A percentile compares a stretch with the other conserved stretches of the same genome.
Conservation (phyloP, 306 rosid genomes). For the Dalbergia oliveri region DNA sequence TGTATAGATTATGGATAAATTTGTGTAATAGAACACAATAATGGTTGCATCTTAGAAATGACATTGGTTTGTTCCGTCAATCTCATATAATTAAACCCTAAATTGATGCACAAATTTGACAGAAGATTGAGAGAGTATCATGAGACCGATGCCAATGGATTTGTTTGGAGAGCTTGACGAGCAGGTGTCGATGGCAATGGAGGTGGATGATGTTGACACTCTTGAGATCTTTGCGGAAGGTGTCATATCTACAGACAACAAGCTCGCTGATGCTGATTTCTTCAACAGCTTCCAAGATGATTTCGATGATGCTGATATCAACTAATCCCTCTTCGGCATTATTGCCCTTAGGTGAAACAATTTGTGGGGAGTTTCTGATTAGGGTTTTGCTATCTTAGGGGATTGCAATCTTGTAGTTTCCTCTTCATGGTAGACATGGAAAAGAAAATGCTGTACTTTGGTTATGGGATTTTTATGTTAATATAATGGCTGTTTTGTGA, state of each 20-base stretch:
- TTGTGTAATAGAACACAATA: too few species aligned
- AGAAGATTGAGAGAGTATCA: neutral
- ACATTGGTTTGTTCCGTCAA: too few species aligned
- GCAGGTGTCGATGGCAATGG: constrained; percentile 90
- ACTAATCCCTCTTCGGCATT: constrained; percentile 29
- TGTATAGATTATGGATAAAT: too few species aligned
- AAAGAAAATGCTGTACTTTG: neutral
- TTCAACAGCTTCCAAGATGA: constrained; percentile 82
- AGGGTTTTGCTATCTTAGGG: neutral
- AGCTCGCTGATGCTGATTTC: constrained; percentile 85
- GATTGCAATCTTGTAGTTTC: neutral
- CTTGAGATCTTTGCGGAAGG: constrained; percentile 76
- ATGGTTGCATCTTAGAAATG: too few species aligned
- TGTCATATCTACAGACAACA: constrained; percentile 64
- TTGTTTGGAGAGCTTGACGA: constrained; percentile 86
- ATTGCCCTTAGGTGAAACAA: neutral
- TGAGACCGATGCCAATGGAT: constrained; percentile 64
- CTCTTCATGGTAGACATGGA: neutral
- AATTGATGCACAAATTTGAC: neutral
- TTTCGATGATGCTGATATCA: constrained; percentile 86
- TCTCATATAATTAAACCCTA: constrained; percentile 34
- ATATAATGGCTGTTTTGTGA: constrained; percentile 14
- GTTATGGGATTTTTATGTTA: constrained; percentile 16
- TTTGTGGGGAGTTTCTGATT: neutral
- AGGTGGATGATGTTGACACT: constrained; percentile 84